Percentiles rank a stretch among this genome's conserved stretches.
phyloP scores from a whole-genome alignment of 2,329 filamentous ascomycete species.

The Talaromyces sp. region DNA sequence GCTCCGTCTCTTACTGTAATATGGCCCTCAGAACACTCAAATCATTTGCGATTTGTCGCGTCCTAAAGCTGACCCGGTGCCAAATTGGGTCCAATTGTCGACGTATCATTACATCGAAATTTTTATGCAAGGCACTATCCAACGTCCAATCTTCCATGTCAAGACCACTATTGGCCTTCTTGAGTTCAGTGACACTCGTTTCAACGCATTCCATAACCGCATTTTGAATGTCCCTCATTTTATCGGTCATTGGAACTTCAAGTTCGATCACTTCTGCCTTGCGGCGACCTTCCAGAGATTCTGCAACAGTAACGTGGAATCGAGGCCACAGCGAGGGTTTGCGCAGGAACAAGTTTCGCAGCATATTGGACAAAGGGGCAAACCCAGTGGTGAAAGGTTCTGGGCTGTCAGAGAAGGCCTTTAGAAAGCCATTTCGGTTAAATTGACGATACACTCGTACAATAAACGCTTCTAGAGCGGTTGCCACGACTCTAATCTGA shows the following conservation, averaged over 20 bases:
- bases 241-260: slow-evolving; percentile 91
- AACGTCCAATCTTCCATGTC: slow-evolving; percentile 97
- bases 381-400: slow-evolving; percentile 88
- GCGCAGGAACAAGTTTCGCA: slow-evolving; percentile 84
- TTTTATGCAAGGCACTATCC: slow-evolving; percentile 85
- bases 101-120: slow-evolving; percentile 83
- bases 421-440: slow-evolving; percentile 90
- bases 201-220: slow-evolving; percentile 95
- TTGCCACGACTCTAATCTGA: slow-evolving; percentile 62
- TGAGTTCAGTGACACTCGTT: slow-evolving; percentile 86
- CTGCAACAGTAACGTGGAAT: slow-evolving; percentile 85
- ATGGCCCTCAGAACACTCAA: slow-evolving; percentile 76
- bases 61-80: slow-evolving; percentile 94
- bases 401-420: slow-evolving; percentile 90
- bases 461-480: slow-evolving; percentile 91
- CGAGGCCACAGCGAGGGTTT: slow-evolving; percentile 88
- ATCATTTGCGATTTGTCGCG: slow-evolving; percentile 88
- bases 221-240: slow-evolving; percentile 89
- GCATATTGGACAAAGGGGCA: slow-evolving; percentile 79
- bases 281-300: slow-evolving; percentile 81
- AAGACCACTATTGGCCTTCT: slow-evolving; percentile 80
- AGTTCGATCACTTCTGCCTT: slow-evolving; percentile 97
- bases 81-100: slow-evolving; percentile 92
- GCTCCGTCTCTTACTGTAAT: slow-evolving; percentile 54
- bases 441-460: slow-evolving; percentile 87